Evolutionary conservation across 208 protist genomes (phyloP).

Genomic region (Leishmania martiniquensis): DNA sequence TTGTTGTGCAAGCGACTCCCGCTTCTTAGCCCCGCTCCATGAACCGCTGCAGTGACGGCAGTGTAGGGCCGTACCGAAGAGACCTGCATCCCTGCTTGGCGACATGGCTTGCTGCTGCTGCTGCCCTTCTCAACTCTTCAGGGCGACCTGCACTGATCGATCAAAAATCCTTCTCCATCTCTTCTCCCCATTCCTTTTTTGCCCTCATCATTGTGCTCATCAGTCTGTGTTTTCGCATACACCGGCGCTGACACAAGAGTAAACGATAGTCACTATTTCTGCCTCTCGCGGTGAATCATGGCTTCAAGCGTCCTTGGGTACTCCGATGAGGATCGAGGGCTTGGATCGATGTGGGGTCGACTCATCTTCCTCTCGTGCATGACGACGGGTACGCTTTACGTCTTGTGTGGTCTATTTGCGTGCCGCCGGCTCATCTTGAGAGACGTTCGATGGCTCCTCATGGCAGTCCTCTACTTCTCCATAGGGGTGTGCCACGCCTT

Average conservation of each 20-base stretch:
- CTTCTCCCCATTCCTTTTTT: background rate
- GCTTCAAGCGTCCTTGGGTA: constrained; percentile 31
- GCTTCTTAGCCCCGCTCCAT: background rate
- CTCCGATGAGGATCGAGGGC: constrained; percentile 11
- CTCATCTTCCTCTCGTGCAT: constrained; percentile 71
- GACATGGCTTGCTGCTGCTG: background rate
- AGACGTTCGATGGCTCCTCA: constrained; percentile 60
- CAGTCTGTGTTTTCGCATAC: no score
- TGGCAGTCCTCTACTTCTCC: constrained; percentile 58
- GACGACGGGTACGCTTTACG: constrained; percentile 57
- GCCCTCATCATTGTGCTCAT: background rate
- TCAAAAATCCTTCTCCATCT: background rate
- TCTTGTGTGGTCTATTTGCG: constrained; percentile 59
- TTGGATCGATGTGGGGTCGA: constrained; percentile 46
- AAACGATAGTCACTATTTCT: background rate
- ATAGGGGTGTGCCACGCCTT: constrained; percentile 76
- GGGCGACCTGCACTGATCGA: background rate
- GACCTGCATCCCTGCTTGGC: no score
- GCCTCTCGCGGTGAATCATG: constrained; percentile 13
- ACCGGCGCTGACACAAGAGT: background rate
- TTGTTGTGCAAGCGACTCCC: background rate
- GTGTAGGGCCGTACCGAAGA: background rate
- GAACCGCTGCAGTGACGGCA: background rate
- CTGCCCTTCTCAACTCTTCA: background rate
- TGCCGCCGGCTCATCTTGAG: constrained; percentile 59